Evolutionary conservation across 768 basidiomycete species (phyloP).

Genomic region (Pleurotus citrinopileatus): DNA sequence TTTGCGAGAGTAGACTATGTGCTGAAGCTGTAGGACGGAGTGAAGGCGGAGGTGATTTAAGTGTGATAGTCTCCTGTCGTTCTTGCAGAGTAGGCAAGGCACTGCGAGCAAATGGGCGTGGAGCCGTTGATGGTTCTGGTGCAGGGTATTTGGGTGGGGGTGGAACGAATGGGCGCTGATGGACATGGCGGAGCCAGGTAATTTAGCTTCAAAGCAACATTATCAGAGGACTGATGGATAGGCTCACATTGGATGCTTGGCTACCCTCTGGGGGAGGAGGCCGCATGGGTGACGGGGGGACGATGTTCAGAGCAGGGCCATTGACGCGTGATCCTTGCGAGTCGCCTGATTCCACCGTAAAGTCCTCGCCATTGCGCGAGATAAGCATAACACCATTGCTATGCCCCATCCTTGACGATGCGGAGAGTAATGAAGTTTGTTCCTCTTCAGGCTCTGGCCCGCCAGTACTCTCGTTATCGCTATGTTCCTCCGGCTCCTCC

Average conservation of each 20-base stretch:
- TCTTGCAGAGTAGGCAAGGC: slow-evolving; percentile 1
- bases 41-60: slow-evolving; percentile 5
- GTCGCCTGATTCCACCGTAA: slow-evolving; percentile 17
- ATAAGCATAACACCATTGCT: slow-evolving; percentile 17
- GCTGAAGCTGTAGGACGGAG: background rate
- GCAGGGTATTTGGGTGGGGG: slow-evolving; percentile 3
- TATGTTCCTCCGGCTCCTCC: background rate
- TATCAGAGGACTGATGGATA: no score
- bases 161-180: slow-evolving; percentile 3
- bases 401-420: slow-evolving; percentile 4
- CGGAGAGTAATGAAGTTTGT: slow-evolving; percentile 8
- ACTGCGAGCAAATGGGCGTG: background rate
- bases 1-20: background rate
- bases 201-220: no score
- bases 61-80: slow-evolving; percentile 1
- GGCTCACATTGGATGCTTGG: background rate
- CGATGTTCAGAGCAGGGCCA: slow-evolving; percentile 14
- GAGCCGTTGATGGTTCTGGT: background rate
- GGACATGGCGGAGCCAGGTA: background rate
- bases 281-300: slow-evolving; percentile 20
- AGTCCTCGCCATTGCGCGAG: slow-evolving; percentile 12
- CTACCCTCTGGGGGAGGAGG: slow-evolving; percentile 11
- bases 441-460: slow-evolving; percentile 6
- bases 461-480: background rate
- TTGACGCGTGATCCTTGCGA: slow-evolving; percentile 11